phyloP scores from a whole-genome alignment of 2,329 filamentous ascomycete genomes.

The Penicillium oxalicum region DNA sequence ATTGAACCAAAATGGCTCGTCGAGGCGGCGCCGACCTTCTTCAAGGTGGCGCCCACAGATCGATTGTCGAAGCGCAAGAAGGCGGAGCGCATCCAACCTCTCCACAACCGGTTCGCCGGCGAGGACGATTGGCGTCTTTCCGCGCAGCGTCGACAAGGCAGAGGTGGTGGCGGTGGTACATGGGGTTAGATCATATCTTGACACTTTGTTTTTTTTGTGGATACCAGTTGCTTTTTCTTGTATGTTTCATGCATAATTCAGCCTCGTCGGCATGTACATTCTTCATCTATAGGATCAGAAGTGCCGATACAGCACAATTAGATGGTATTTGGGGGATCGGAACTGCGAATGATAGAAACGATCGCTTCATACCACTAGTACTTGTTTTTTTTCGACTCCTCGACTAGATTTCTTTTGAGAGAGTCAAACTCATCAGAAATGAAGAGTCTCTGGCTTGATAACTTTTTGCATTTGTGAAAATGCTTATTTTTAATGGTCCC shows the following conservation, averaged over 20 bases:
- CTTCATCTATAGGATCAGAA: neutral
- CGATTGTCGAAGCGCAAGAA: slow-evolving; percentile 83
- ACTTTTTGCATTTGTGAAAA: too few relatives aligned
- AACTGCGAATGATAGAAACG: too few relatives aligned
- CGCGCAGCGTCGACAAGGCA: slow-evolving; percentile 76
- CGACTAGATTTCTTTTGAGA: too few relatives aligned
- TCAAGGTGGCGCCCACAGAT: slow-evolving; percentile 90
- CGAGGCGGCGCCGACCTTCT: slow-evolving; percentile 96
- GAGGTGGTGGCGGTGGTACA: slow-evolving; percentile 83
- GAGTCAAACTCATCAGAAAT: too few relatives aligned
- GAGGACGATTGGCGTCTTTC: slow-evolving; percentile 95
- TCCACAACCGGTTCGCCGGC: slow-evolving; percentile 86
- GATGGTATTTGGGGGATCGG: too few relatives aligned
- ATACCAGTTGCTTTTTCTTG: slow-evolving; percentile 1
- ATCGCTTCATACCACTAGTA: too few relatives aligned
- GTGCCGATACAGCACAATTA: neutral
- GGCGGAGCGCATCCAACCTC: slow-evolving; percentile 87
- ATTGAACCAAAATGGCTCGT: slow-evolving; percentile 95
- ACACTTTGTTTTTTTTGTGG: neutral
- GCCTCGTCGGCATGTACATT: neutral
- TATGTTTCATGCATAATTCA: slow-evolving; percentile 2
- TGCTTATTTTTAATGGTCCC: neutral
- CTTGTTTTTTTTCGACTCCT: too few relatives aligned
- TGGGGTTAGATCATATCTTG: slow-evolving; percentile 55
- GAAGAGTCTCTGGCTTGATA: too few relatives aligned